Conservation (phyloP, 2,329 filamentous ascomycete species). For the Xylariaceae sp. region DNA sequence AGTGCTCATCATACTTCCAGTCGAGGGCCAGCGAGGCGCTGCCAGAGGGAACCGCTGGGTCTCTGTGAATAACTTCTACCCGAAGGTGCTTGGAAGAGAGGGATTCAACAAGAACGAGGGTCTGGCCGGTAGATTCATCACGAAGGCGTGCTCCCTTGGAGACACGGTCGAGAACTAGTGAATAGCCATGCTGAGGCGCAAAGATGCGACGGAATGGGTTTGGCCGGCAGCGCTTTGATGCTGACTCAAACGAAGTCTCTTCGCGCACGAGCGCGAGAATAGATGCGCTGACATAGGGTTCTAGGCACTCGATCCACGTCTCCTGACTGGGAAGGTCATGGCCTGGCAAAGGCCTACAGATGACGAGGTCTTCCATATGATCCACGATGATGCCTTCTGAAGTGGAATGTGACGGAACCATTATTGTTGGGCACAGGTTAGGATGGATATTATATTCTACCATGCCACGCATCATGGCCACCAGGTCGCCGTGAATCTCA, state of each 20-base stretch:
- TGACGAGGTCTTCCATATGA: constrained; percentile 2
- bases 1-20: constrained; percentile 19
- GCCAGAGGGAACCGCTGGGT: constrained; percentile 10
- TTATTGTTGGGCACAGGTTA: constrained; percentile 79
- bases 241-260: constrained; percentile 17
- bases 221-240: constrained; percentile 16
- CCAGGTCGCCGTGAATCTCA: constrained; percentile 86
- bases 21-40: constrained; percentile 20
- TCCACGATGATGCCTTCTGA: constrained; percentile 8
- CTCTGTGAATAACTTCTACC: constrained; percentile 13
- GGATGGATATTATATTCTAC: constrained; percentile 81
- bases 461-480: constrained; percentile 70
- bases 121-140: constrained; percentile 12
- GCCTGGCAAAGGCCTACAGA: constrained; percentile 9
- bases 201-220: constrained; percentile 20
- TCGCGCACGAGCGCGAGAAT: constrained; percentile 14
- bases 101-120: neutral
- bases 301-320: constrained; percentile 13
- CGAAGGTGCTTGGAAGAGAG: constrained; percentile 7
- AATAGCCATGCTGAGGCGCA: constrained; percentile 12
- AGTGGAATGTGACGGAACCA: neutral
- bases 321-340: constrained; percentile 8
- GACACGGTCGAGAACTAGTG: neutral
- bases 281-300: neutral
- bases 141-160: constrained; percentile 4